A percentile compares a stretch with the other conserved stretches of the same genome.
Conservation (phyloP, 2,329 filamentous ascomycete species). For the Cladosporium halotolerans region DNA sequence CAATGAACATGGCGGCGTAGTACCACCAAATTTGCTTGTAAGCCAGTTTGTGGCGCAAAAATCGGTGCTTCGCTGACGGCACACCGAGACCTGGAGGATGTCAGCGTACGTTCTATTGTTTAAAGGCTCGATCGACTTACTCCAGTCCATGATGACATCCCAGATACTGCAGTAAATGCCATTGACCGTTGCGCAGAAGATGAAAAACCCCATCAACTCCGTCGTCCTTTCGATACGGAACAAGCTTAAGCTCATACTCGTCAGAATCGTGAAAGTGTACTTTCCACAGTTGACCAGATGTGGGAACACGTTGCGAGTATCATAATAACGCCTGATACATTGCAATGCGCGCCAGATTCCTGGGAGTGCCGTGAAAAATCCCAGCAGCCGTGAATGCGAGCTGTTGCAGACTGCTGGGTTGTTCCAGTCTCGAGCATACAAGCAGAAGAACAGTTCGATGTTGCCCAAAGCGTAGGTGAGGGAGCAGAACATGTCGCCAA, state of each 20-base stretch:
- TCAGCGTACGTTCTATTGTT: not conserved
- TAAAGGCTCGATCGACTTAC: slow-evolving; percentile 10
- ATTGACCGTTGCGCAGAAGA: slow-evolving; percentile 75
- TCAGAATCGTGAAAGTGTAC: slow-evolving; percentile 76
- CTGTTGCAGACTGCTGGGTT: slow-evolving; percentile 77
- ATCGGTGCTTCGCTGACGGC: slow-evolving; percentile 53
- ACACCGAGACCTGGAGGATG: slow-evolving; percentile 55
- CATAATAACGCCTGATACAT: slow-evolving; percentile 80
- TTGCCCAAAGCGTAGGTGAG: slow-evolving; percentile 87
- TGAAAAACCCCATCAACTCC: slow-evolving; percentile 63
- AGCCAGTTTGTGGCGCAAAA: slow-evolving; percentile 68
- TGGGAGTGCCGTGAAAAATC: slow-evolving; percentile 77
- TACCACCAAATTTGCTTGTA: slow-evolving; percentile 69
- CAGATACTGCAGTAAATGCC: slow-evolving; percentile 78
- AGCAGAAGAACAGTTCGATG: slow-evolving; percentile 86
- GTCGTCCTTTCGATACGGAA: slow-evolving; percentile 64
- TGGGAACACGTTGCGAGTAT: slow-evolving; percentile 82
- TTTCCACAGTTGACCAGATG: slow-evolving; percentile 91
- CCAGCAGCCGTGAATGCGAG: slow-evolving; percentile 70
- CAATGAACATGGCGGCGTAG: slow-evolving; percentile 74
- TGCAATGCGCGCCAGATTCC: slow-evolving; percentile 87
- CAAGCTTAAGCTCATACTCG: slow-evolving; percentile 70
- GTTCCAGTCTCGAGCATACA: slow-evolving; percentile 74
- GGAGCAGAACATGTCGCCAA: slow-evolving; percentile 97
- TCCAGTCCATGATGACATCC: slow-evolving; percentile 97